Conservation (phyloP, 345 rosid species). For the Linum trigynum region DNA sequence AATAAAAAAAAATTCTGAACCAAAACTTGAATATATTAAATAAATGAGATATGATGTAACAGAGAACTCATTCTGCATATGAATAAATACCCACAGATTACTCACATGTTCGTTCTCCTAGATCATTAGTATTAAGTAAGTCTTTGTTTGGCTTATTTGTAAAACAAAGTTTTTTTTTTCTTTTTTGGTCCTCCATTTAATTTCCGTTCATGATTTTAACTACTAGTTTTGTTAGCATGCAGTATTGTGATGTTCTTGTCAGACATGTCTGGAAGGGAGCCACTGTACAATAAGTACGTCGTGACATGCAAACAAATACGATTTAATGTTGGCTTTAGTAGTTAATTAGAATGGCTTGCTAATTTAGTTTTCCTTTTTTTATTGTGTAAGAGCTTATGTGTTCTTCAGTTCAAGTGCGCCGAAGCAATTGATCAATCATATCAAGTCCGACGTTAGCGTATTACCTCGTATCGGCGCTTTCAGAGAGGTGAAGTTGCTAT, state of each 20-base stretch:
- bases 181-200: neutral
- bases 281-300: constrained; percentile 76
- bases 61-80: too few relatives aligned
- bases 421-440: constrained; percentile 72
- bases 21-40: too few relatives aligned
- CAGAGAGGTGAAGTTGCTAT: constrained; percentile 58
- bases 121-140: too few relatives aligned
- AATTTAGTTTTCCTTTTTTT: constrained; percentile 3
- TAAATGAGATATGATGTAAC: too few relatives aligned
- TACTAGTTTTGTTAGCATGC: constrained; percentile 40
- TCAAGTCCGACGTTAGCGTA: constrained; percentile 75
- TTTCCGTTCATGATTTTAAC: constrained; percentile 13
- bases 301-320: neutral
- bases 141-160: too few relatives aligned
- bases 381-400: constrained; percentile 53
- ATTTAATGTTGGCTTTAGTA: too few relatives aligned
- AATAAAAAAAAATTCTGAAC: too few relatives aligned
- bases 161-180: neutral
- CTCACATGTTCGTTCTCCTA: too few relatives aligned
- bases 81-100: too few relatives aligned
- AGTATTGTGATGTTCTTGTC: constrained; percentile 94
- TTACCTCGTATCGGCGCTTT: constrained; percentile 83
- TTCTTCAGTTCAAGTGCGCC: constrained; percentile 76
- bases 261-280: constrained; percentile 97
- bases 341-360: too few relatives aligned